Base-by-base conservation (phyloP, 2,329 filamentous ascomycete genomes). In the Polytolypa hystricis region DNA sequence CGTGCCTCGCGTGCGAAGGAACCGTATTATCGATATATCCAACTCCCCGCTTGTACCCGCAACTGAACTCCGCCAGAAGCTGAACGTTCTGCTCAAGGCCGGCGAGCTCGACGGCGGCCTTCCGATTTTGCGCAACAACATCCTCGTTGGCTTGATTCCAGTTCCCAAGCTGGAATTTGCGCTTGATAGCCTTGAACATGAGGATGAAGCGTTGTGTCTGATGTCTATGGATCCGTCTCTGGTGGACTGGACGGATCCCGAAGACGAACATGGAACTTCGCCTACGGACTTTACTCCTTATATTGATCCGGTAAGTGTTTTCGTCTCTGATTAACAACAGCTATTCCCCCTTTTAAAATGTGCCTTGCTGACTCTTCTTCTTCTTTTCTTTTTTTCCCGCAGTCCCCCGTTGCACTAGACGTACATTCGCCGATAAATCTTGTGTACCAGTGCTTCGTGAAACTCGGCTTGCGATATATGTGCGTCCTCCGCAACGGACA, bases 391-490 rank as follows among this genome's bases (percentile, higher is more conserved):
- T 12, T 39, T 4, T 29, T n/a, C n/a, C n/a, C n/a, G n/a, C n/a
- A 79, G 75, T 82, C 89, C 2, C 91, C 91, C 0, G 74, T 98
- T 10, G 74, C 87, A 9, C 67, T 98, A 16, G 91, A 98, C 52
- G 82, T 93, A 19, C 76, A 79, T 47, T 91, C 82, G 0, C 84
- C 91, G 0, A 87, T 96, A 74, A 87, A 96, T 55, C 65, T 98
- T 26, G 91, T 95, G 3, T 95, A 94, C 51, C 91, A 98, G 56
- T 89, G 86, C 52, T 98, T 96, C 57, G 83, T 84, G 34, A 98
- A 98, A 61, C 69, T 98, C 6, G 91, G 91, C 1, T 61, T 98
- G 46, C 71, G 91, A 43, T 96, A 94, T 58, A 81, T 98, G 33
- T 96, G 91, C 55, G 86, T 95, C 4, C 65, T 91, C 17, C 74